A percentile compares a stretch with the other conserved stretches of the same genome.
Evolutionary conservation across 2,329 filamentous ascomycete species (phyloP).

Genomic region (Rhexocercosporidium sp.): DNA sequence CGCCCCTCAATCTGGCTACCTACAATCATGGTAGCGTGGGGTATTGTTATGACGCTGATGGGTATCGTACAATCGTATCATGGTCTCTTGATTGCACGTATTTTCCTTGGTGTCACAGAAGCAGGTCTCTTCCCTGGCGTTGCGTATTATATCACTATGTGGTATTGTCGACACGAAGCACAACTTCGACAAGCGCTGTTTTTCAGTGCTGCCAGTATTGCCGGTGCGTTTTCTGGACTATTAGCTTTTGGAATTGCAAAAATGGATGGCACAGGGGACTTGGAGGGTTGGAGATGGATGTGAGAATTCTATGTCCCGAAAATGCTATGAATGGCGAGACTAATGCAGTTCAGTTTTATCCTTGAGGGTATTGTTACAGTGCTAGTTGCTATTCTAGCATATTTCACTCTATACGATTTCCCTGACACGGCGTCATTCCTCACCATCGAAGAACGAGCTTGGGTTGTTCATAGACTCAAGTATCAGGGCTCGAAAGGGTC

Average conservation of each 20-base stretch:
- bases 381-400: constrained; percentile 42
- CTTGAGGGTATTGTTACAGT: constrained; percentile 41
- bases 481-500: constrained; percentile 34
- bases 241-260: constrained; percentile 52
- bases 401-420: constrained; percentile 55
- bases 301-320: too few relatives aligned
- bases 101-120: constrained; percentile 63
- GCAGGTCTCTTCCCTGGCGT: constrained; percentile 31
- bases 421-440: constrained; percentile 51
- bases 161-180: constrained; percentile 22
- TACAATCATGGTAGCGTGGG: constrained; percentile 44
- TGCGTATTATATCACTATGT: constrained; percentile 22
- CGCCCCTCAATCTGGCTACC: constrained; percentile 56
- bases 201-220: constrained; percentile 45
- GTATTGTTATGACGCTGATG: constrained; percentile 53
- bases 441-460: constrained; percentile 45
- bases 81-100: constrained; percentile 64
- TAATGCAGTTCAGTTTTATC: not conserved
- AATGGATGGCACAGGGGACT: constrained; percentile 51
- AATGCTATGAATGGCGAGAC: not conserved
- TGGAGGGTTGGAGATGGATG: constrained; percentile 53
- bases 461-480: constrained; percentile 35
- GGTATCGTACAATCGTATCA: constrained; percentile 67
- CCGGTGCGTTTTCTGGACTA: constrained; percentile 53
- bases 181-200: constrained; percentile 34